phyloP scores from a whole-genome alignment of 2,329 filamentous ascomycete species.

The Cryphonectria naterciae region DNA sequence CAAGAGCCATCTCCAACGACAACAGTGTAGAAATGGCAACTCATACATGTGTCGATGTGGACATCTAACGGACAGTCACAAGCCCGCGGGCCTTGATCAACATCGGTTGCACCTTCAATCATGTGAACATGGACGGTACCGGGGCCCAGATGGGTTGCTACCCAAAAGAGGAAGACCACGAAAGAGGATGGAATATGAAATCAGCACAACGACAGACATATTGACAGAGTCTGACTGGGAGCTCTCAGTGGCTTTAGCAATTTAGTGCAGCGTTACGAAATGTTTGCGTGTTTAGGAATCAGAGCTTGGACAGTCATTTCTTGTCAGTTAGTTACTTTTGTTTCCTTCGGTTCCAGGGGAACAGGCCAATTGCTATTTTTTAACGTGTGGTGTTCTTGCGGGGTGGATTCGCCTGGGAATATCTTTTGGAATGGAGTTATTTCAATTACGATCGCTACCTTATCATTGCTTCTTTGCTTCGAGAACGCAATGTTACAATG shows the following conservation, averaged over 20 bases:
- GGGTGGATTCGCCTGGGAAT: too few relatives aligned
- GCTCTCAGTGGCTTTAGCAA: conserved; percentile 1
- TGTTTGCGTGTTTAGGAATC: too few relatives aligned
- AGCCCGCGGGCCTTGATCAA: neutral
- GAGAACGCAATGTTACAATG: too few relatives aligned
- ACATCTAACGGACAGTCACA: conserved; percentile 7
- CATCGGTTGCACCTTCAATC: neutral
- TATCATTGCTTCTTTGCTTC: too few relatives aligned
- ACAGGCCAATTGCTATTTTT: too few relatives aligned
- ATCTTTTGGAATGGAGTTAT: too few relatives aligned
- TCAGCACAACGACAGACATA: neutral
- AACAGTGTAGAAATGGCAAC: neutral
- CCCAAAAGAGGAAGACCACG: conserved; percentile 14
- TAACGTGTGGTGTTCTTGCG: too few relatives aligned
- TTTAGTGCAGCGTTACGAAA: neutral
- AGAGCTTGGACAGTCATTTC: too few relatives aligned
- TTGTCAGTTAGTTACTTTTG: too few relatives aligned
- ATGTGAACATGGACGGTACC: neutral
- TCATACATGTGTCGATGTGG: conserved; percentile 16
- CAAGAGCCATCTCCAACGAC: neutral
- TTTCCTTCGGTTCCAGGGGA: too few relatives aligned
- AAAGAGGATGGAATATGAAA: conserved; percentile 10
- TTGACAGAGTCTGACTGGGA: neutral
- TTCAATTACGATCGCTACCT: too few relatives aligned
- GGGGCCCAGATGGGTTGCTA: neutral